phyloP scores from a whole-genome alignment of 2,329 filamentous ascomycete genomes.

The Xylariaceae sp. region DNA sequence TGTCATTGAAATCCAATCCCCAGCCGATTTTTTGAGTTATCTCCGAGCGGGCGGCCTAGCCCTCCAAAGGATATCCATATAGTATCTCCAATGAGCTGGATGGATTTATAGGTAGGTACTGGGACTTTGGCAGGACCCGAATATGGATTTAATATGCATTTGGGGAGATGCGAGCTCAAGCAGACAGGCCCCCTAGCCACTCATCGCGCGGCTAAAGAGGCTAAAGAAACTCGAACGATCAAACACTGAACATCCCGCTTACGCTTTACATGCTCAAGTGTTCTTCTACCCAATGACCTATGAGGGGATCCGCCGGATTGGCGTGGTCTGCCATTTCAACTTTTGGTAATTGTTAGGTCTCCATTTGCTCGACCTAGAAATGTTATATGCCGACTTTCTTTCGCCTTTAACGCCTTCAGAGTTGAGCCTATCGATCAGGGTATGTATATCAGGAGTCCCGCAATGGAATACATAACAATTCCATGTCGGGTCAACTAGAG shows the following conservation, averaged over 20 bases:
- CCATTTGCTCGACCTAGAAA: background rate
- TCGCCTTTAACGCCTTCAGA: background rate
- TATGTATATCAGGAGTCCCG: background rate
- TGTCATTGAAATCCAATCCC: background rate
- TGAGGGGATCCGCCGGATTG: conserved; percentile 26
- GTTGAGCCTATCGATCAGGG: background rate
- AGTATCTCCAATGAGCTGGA: conserved; percentile 1
- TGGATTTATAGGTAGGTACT: background rate
- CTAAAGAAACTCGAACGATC: conserved; percentile 28
- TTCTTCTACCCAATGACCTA: conserved; percentile 19
- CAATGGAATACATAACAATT: conserved; percentile 1
- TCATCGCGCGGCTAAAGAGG: conserved; percentile 36
- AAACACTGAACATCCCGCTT: conserved; percentile 18
- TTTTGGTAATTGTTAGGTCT: background rate
- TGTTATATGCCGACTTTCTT: background rate
- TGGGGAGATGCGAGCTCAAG: background rate
- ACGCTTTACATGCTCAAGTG: conserved; percentile 18
- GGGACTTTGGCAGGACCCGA: conserved; percentile 10
- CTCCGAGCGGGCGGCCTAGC: conserved; percentile 10
- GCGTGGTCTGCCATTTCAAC: background rate
- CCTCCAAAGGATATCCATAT: conserved; percentile 3
- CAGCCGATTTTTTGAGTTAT: background rate
- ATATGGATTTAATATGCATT: conserved; percentile 7
- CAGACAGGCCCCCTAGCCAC: conserved; percentile 9
- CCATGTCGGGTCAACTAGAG: background rate